Conservation (phyloP, 768 basidiomycete genomes). For the Polyporus arcularius region DNA sequence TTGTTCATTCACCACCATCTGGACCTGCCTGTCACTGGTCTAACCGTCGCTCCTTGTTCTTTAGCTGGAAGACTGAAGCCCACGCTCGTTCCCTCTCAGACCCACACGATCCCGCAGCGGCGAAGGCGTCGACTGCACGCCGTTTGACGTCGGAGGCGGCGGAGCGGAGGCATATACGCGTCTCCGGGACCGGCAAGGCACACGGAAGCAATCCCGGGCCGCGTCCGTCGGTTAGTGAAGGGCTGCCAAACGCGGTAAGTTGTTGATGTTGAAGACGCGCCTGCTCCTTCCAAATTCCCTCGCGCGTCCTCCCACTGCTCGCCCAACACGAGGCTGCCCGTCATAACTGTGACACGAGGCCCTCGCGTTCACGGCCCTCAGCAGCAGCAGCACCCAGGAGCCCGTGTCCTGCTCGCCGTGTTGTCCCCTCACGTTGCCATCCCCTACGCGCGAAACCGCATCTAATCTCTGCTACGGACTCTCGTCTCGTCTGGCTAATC, state of each 20-base stretch:
- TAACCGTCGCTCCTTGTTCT: slow-evolving; percentile 10
- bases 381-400: slow-evolving; percentile 27
- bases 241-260: slow-evolving; percentile 22
- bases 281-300: slow-evolving; percentile 12
- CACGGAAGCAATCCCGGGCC: slow-evolving; percentile 18
- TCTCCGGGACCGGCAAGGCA: not conserved
- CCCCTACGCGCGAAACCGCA: slow-evolving; percentile 22
- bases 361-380: slow-evolving; percentile 31
- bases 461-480: slow-evolving; percentile 25
- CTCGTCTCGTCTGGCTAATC: slow-evolving; percentile 20
- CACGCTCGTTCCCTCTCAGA: not conserved
- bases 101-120: not conserved
- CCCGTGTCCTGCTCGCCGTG: slow-evolving; percentile 28
- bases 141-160: not conserved
- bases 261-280: slow-evolving; percentile 24
- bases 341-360: slow-evolving; percentile 30
- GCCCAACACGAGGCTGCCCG: slow-evolving; percentile 31
- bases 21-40: slow-evolving; percentile 5
- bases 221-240: slow-evolving; percentile 15
- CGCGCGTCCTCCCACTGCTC: slow-evolving; percentile 24
- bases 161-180: slow-evolving; percentile 1
- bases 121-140: not conserved
- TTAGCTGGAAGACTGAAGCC: not conserved
- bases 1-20: slow-evolving; percentile 13
- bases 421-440: slow-evolving; percentile 22